Conservation (phyloP, 1,139 yeast genomes). For the Sugiyamaella novakii region DNA sequence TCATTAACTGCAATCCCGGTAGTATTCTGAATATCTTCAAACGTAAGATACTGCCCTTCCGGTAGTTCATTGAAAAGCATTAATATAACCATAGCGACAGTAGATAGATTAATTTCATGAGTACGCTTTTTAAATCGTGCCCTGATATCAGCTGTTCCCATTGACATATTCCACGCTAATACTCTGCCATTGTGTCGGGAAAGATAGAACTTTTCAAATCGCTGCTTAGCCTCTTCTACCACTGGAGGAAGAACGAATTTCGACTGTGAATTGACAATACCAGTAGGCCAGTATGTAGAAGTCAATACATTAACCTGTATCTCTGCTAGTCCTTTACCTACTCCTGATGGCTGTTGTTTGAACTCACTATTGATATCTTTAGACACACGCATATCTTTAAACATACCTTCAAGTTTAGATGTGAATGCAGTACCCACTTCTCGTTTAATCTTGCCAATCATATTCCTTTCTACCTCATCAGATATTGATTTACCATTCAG, state of each 20-base stretch:
- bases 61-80: conserved; percentile 65
- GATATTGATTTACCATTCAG: conserved; percentile 57
- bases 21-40: conserved; percentile 60
- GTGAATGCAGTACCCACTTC: conserved; percentile 84
- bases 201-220: conserved; percentile 55
- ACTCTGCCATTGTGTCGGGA: conserved; percentile 72
- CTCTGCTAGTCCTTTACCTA: conserved; percentile 36
- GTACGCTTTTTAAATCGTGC: conserved; percentile 56
- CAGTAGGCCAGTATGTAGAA: conserved; percentile 62
- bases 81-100: conserved; percentile 77
- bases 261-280: conserved; percentile 54
- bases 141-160: conserved; percentile 73
- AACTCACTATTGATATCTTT: conserved; percentile 47
- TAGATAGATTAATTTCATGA: conserved; percentile 79
- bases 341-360: conserved; percentile 20
- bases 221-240: conserved; percentile 46
- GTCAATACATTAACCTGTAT: conserved; percentile 60
- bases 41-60: conserved; percentile 55
- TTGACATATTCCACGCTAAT: conserved; percentile 78
- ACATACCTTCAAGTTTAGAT: conserved; percentile 84
- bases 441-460: conserved; percentile 70
- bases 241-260: conserved; percentile 58
- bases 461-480: conserved; percentile 66
- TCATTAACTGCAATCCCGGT: conserved; percentile 78
- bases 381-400: conserved; percentile 72